Evolutionary conservation across 1,284 basidiomycete genomes (phyloP), one percentile per base, ranked within the genome.

Genomic region (Ceraceosorus guamensis): DNA sequence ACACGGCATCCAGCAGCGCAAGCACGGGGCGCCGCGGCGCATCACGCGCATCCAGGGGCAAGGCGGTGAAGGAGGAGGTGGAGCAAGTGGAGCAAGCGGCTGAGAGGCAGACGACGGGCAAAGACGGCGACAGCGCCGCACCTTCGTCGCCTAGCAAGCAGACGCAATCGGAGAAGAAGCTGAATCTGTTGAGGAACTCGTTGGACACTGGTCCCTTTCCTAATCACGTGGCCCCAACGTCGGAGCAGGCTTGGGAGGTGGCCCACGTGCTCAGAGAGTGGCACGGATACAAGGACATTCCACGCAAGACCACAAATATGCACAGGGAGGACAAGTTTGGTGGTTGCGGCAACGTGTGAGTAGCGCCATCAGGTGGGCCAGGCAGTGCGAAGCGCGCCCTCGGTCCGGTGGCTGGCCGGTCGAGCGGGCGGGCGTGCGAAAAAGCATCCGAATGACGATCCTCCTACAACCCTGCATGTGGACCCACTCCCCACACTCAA

Each of bases 201-300:
- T 60, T 63, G 45, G 30, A 62, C 2, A 58, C 51, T 0, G 59
- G 60, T 0, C 69, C 69, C 11, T 71, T 70, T 16, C 70, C 70
- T 0, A 60, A 65, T 24, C 62, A 63, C 37, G 55, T 60, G 0
- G 47, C 61, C 6, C 70, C 70, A 3, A 71, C 67, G 1, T 32
- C 60, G 0, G 62, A 52, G 7, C 70, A 74, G 33, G 67, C 68
- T 8, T 60, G 67, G 31, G 39, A 53, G 10, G 71, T 74, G 0
- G 70, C 70, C 3, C 63, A 62, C 61, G 56, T 73, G 11, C 56
- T 74, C 3, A 67, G 62, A 31, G 58, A 62, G 8, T 59, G 57
- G 33, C 70, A 74, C 52, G 71, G 68, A 7, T 71, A 70, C 63
- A 60, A 53, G 50, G 53, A 52, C 16, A 60, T 69, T 16, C 65